Conservation (phyloP, 441 rosid species). For the Eutrema salsugineum region DNA sequence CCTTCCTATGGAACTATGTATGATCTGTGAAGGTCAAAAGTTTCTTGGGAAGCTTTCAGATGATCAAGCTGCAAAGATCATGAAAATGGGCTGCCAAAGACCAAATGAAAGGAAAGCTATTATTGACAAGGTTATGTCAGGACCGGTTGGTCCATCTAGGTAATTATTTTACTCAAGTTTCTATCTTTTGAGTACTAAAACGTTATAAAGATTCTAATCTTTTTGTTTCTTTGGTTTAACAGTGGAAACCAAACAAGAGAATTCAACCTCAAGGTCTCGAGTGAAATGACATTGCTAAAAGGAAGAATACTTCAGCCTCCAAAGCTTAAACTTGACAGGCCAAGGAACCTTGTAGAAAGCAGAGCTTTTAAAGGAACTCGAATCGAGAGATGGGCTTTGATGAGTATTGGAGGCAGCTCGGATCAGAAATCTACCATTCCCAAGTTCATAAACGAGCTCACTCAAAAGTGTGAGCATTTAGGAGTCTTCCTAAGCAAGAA, state of each 20-base stretch:
- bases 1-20: constrained; percentile 95
- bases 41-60: constrained; percentile 96
- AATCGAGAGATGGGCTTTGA: constrained; percentile 81
- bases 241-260: constrained; percentile 73
- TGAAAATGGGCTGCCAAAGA: constrained; percentile 89
- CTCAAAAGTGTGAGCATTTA: constrained; percentile 84
- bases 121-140: constrained; percentile 82
- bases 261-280: constrained; percentile 71
- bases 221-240: constrained; percentile 15
- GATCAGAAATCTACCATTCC: constrained; percentile 77
- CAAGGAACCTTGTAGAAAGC: constrained; percentile 77
- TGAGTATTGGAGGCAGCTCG: constrained; percentile 78
- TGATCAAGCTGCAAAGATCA: constrained; percentile 90
- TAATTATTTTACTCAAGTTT: constrained; percentile 16
- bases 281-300: constrained; percentile 77
- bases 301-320: constrained; percentile 96
- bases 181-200: not conserved
- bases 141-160: constrained; percentile 90
- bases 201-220: not conserved
- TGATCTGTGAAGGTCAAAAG: constrained; percentile 97
- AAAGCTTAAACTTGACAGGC: constrained; percentile 86
- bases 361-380: constrained; percentile 68
- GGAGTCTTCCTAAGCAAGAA: constrained; percentile 78
- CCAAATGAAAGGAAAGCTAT: constrained; percentile 85
- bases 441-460: constrained; percentile 74